Evolutionary conservation across 306 rosid species (phyloP).

Genomic region (Sindora glabra): DNA sequence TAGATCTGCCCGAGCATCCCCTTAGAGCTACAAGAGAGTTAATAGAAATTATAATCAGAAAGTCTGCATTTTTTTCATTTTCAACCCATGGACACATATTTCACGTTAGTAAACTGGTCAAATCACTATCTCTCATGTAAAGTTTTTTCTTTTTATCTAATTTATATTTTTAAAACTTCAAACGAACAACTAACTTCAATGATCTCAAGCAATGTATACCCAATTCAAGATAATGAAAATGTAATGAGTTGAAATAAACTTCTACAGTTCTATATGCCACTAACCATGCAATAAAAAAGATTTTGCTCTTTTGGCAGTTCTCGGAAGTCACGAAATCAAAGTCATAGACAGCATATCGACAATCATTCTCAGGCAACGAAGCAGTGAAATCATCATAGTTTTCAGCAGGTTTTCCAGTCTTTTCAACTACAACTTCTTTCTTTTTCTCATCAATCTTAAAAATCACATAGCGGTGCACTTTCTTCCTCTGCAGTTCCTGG

Average conservation of each 20-base stretch:
- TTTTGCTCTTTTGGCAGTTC: constrained; percentile 83
- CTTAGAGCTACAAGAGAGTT: too few relatives aligned
- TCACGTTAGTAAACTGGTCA: neutral
- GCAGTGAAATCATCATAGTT: constrained; percentile 69
- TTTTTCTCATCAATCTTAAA: constrained; percentile 77
- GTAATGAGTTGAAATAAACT: neutral
- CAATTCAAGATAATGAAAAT: neutral
- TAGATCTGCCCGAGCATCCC: too few relatives aligned
- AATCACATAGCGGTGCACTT: constrained; percentile 64
- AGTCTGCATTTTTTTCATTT: neutral
- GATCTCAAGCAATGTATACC: neutral
- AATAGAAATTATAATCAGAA: neutral
- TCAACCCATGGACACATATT: neutral
- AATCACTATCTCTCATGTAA: neutral
- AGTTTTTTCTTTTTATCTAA: neutral
- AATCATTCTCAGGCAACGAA: constrained; percentile 75
- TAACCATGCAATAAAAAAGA: constrained; percentile 71
- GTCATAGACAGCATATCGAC: constrained; percentile 71
- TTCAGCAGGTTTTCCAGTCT: constrained; percentile 74
- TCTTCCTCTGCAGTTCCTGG: constrained; percentile 75
- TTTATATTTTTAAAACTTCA: neutral
- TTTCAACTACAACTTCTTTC: constrained; percentile 75
- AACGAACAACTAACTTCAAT: neutral
- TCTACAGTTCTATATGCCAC: constrained; percentile 23
- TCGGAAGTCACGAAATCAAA: constrained; percentile 66